Evolutionary conservation across 2,329 filamentous ascomycete genomes (phyloP).

Genomic region (Clonostachys rhizophaga): DNA sequence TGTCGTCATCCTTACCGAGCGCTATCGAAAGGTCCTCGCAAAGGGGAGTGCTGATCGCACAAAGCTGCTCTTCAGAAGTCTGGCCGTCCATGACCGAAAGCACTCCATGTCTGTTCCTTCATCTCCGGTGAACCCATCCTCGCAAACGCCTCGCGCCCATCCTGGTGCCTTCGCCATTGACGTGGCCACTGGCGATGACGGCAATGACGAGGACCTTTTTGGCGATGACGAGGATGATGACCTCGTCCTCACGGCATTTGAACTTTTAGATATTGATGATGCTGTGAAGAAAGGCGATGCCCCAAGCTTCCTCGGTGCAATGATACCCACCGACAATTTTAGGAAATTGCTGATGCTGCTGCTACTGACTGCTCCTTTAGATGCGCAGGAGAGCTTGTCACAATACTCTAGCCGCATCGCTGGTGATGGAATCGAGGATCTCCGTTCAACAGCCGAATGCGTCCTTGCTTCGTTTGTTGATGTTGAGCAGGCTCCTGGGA

Average conservation of each 20-base stretch:
- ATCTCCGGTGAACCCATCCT: neutral
- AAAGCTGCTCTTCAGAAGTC: constrained; percentile 64
- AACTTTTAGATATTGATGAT: constrained; percentile 61
- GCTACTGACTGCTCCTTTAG: constrained; percentile 60
- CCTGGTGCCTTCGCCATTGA: constrained; percentile 10
- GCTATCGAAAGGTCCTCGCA: constrained; percentile 60
- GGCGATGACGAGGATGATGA: constrained; percentile 51
- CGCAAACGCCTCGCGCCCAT: neutral
- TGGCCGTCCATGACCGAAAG: constrained; percentile 66
- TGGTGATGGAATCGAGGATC: constrained; percentile 49
- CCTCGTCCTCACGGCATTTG: constrained; percentile 63
- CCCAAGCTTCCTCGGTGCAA: constrained; percentile 53
- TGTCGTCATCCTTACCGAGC: constrained; percentile 66
- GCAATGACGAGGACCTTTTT: constrained; percentile 37
- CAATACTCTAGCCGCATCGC: constrained; percentile 52
- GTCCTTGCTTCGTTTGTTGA: constrained; percentile 63
- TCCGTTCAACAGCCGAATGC: constrained; percentile 58
- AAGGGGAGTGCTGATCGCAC: constrained; percentile 52
- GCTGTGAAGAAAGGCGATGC: constrained; percentile 49
- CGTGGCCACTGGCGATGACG: constrained; percentile 26
- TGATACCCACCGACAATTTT: constrained; percentile 71
- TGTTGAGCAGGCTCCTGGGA: constrained; percentile 57
- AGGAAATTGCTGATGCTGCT: constrained; percentile 67
- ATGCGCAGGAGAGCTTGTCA: constrained; percentile 60
- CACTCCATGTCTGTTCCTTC: constrained; percentile 24